Base-by-base conservation (phyloP, 495 filamentous ascomycete genomes). In the Pseudevernia furfuracea region DNA sequence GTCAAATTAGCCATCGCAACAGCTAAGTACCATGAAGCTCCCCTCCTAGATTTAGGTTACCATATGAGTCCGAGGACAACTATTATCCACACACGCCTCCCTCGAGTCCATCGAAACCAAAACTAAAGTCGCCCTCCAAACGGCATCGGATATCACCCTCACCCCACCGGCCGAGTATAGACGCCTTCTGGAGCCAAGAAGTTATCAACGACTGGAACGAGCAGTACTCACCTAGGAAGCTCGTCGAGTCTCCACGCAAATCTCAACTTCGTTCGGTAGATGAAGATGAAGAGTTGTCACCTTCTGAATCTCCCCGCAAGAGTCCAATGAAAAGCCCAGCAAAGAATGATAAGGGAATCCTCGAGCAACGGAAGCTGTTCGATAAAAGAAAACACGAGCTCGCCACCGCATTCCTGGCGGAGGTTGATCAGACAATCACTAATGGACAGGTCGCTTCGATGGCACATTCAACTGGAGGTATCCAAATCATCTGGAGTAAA, bases 161-260 rank as follows among this genome's bases (percentile, higher is more conserved):
- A 5, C 81, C 82, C 0, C 82, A 89, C 70, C 82, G 85, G 53
- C 86, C 86, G 52, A 88, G 81, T 60, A 80, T 85, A 34, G 91
- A 94, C 69, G 82, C 83, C 17, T 96, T 96, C 74, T 96, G 92
- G 92, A 82, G 80, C 61, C 82, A 86, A 64, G 87, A 87, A 36
- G 74, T 82, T 17, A 84, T 89, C 66, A 89, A 92, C 74, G 83
- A 84, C 62, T 96, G 90, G 91, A 87, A 91, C 67, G 90, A 95
- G 66, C 74, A 87, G 63, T 85, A 92, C 73, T 89, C 89, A 10
- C 86, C 88, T 0, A 76, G 77, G 38, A 91, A 90, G 66, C 71
- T 76, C n/a, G 70, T 71, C 2, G 62, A 46, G 32, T 62, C 52
- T 36, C 62, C 66, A 34, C 49, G 72, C 12, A 68, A 75, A 28